Evolutionary conservation across 176 grass and related monocot genomes (phyloP).

Genomic region (Puccinellia tenuiflora): DNA sequence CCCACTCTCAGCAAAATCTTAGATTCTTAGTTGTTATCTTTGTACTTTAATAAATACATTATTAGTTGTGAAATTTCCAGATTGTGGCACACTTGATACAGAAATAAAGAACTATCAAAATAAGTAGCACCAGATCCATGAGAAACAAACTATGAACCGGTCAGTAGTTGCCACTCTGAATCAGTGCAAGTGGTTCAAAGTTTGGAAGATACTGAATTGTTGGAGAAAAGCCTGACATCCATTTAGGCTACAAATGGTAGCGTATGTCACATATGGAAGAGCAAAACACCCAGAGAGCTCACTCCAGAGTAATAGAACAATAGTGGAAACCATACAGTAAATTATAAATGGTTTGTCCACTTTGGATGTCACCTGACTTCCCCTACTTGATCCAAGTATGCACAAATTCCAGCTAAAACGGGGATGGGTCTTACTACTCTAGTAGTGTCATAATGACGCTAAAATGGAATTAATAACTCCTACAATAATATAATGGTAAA

Average conservation of each 20-base stretch:
- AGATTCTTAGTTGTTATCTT: not conserved
- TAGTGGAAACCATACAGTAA: not conserved
- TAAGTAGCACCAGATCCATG: not conserved
- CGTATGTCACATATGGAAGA: not conserved
- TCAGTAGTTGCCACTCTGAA: not conserved
- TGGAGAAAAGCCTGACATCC: not conserved
- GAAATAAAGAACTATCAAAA: not conserved
- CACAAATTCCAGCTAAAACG: not conserved
- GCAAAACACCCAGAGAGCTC: not conserved
- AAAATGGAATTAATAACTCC: not conserved
- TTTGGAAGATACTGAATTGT: not conserved
- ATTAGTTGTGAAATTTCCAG: slow-evolving; percentile 11
- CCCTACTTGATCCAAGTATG: not conserved
- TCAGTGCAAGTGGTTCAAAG: not conserved
- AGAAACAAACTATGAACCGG: not conserved
- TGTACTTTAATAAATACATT: not conserved
- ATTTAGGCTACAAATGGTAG: not conserved
- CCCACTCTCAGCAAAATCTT: not conserved
- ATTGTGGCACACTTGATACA: not conserved
- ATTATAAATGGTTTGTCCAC: not conserved
- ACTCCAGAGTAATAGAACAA: not conserved
- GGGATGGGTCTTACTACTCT: not conserved
- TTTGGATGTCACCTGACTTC: not conserved
- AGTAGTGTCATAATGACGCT: not conserved
- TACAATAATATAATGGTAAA: not conserved